Conservation (phyloP, 148 eudicot genomes). For the Camellia granthamiana region DNA sequence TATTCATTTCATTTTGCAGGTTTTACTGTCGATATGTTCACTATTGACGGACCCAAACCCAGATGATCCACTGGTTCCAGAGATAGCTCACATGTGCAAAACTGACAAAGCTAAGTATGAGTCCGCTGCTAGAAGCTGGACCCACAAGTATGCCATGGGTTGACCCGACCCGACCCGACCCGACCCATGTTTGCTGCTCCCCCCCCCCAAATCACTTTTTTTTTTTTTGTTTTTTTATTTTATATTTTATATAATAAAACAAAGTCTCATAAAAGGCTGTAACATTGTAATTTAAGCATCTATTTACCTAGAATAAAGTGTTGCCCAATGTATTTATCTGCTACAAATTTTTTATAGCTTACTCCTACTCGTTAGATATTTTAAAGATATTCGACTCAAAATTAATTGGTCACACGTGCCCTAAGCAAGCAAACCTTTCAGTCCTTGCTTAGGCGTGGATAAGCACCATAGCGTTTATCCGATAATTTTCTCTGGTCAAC, state of each 20-base stretch:
- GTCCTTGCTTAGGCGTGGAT: too few relatives aligned
- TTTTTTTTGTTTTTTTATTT: too few relatives aligned
- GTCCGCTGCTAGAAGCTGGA: conserved; percentile 58
- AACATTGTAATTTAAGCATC: conserved; percentile 6
- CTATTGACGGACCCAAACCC: conserved; percentile 69
- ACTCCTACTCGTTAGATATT: too few relatives aligned
- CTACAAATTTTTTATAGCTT: too few relatives aligned
- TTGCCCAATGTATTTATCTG: neutral
- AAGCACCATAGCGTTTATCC: too few relatives aligned
- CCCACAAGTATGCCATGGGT: conserved; percentile 62
- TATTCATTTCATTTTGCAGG: conserved; percentile 27
- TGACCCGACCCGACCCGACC: conserved; percentile 4
- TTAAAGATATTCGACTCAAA: too few relatives aligned
- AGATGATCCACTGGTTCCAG: conserved; percentile 65
- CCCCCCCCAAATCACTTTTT: too few relatives aligned
- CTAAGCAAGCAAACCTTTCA: too few relatives aligned
- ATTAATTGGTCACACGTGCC: too few relatives aligned
- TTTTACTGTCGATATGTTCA: conserved; percentile 61
- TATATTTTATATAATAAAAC: neutral
- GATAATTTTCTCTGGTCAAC: too few relatives aligned
- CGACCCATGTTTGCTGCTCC: neutral
- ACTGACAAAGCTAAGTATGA: conserved; percentile 46
- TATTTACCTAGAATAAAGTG: conserved; percentile 4
- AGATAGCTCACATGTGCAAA: conserved; percentile 63
- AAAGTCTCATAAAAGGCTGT: neutral